Evolutionary conservation across 1,139 yeast genomes (phyloP), one percentile per base, ranked within the genome.

Genomic region (Yamadazyma songkhlaensis): DNA sequence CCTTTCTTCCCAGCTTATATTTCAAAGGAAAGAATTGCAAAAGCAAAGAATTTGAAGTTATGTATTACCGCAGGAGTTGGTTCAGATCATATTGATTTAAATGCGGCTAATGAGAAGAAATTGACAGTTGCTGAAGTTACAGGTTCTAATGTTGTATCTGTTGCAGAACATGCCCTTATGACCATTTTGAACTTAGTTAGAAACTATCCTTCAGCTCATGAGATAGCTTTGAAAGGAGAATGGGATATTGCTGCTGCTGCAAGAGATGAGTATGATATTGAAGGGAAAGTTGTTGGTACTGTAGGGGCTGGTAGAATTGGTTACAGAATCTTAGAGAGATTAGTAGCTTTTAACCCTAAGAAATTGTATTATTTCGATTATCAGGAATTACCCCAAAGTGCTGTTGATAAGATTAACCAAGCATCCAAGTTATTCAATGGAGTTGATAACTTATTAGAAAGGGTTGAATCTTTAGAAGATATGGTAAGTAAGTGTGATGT

Each of bases 241-340:
- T 84, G 94, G 94, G 84, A 85, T 54, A 86, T 85, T 53, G 92
- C 92, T 23, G 89, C 74, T 20, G 77, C 78, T 38, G 87, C 90
- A 39, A 81, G 81, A 62, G 79, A 81, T 54, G 79, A 83, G 29
- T 85, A 76, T 49, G 94, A 85, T 54, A 59, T 85, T 46, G 94
- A 85, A 59, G 86, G 77, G 45, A 85, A 84, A 63, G 83, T 79
- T 20, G 67, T 85, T 43, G 84, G 86, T 22, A 84, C 92, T 30
- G 85, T 84, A 46, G 95, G 92, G 42, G 84, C 86, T 30, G 94
- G 95, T 40, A 75, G 94, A 59, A 85, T 85, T 51, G 95, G 94
- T 22, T 81, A 77, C 67, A 74, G 89, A 45, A 84, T 84, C 20
- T 68, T 84, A 55, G 85, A 84, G 60, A 73, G 94, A 57, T 62